Evolutionary conservation across 1,284 basidiomycete species (phyloP), one percentile per base, ranked within the genome.

Genomic region (Fomitopsis palustris): DNA sequence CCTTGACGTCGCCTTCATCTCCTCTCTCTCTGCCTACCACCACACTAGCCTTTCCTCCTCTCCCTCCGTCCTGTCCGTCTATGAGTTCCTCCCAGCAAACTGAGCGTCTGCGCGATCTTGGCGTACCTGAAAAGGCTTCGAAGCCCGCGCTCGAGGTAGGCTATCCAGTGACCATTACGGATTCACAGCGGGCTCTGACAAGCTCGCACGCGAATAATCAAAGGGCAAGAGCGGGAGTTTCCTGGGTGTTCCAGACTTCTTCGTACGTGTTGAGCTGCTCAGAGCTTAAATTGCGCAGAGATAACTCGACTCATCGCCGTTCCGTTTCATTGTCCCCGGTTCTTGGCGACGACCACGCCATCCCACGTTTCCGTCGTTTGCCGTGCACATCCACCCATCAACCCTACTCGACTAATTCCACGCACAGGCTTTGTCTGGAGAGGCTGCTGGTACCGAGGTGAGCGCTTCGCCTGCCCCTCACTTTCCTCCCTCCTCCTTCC

Each of bases 31-130:
- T 27, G 9, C 17, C 31, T 9, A 4, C 33, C 31, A 37, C 21
- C 27, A 43, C 47, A 19, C 49, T 31, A 17, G 33, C 49, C 49
- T 52, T 33, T n/a, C 16, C 14, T 33, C 19, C 17, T 17, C 31
- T 31, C 25, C 31, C 49, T 19, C 8, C 31, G n/a, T 35, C 25
- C 9, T 35, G 17, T 19, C 81, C 84, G 31, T 84, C 80, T 23
- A 88, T 81, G 69, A 87, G 85, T 0, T 85, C 87, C 9, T 82
- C 81, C 33, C 81, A 83, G 49, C 80, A 79, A 10, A 86, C 83
- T 9, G 86, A 86, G 7, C 91, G 84, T 71, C 91, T 91, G 96
- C 94, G 2, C 92, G 95, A 0, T 93, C 93, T 4, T 87, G 91
- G 57, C 87, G 92, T 76, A 14, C 39, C 57, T 19, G 60, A 61